phyloP scores from a whole-genome alignment of 2,329 filamentous ascomycete genomes.

The Ophiocordyceps camponoti-rufipedis region DNA sequence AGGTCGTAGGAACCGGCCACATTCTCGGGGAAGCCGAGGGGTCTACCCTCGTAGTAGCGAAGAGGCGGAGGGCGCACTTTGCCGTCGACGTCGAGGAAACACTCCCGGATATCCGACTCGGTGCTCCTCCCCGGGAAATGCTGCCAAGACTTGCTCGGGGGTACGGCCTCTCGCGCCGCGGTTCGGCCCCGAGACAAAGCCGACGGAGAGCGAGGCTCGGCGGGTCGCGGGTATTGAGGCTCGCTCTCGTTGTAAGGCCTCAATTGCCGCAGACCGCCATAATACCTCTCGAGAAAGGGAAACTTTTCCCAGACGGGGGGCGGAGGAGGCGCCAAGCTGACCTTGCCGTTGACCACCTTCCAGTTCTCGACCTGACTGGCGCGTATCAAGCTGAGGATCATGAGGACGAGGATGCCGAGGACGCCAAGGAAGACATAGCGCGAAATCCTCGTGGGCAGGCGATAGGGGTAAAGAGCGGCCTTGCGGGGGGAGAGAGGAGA shows the following conservation, averaged over 20 bases:
- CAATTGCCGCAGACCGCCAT: slow-evolving; percentile 66
- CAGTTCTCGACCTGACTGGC: slow-evolving; percentile 55
- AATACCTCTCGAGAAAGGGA: slow-evolving; percentile 71
- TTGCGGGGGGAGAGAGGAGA: slow-evolving; percentile 5
- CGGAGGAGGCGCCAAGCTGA: slow-evolving; percentile 28
- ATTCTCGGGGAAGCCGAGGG: slow-evolving; percentile 68
- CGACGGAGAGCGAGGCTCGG: slow-evolving; percentile 3
- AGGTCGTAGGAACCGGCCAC: slow-evolving; percentile 76
- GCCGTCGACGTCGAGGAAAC: slow-evolving; percentile 55
- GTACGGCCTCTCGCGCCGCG: slow-evolving; percentile 6
- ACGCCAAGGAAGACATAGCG: slow-evolving; percentile 62
- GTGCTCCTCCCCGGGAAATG: slow-evolving; percentile 19
- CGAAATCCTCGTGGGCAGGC: slow-evolving; percentile 54
- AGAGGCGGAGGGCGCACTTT: slow-evolving; percentile 50
- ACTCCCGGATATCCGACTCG: slow-evolving; percentile 42
- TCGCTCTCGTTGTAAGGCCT: slow-evolving; percentile 46
- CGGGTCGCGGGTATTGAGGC: slow-evolving; percentile 57
- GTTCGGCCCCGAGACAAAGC: neutral
- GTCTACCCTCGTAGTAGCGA: slow-evolving; percentile 59
- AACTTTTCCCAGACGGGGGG: slow-evolving; percentile 72
- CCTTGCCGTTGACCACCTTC: slow-evolving; percentile 34
- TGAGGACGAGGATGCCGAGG: slow-evolving; percentile 50
- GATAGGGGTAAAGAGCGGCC: slow-evolving; percentile 26
- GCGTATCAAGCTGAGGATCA: slow-evolving; percentile 58
- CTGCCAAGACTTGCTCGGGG: slow-evolving; percentile 16